Evolutionary conservation across 202 grass and related monocot species (phyloP), one percentile per base, ranked within the genome.

Genomic region (Eragrostis tef): DNA sequence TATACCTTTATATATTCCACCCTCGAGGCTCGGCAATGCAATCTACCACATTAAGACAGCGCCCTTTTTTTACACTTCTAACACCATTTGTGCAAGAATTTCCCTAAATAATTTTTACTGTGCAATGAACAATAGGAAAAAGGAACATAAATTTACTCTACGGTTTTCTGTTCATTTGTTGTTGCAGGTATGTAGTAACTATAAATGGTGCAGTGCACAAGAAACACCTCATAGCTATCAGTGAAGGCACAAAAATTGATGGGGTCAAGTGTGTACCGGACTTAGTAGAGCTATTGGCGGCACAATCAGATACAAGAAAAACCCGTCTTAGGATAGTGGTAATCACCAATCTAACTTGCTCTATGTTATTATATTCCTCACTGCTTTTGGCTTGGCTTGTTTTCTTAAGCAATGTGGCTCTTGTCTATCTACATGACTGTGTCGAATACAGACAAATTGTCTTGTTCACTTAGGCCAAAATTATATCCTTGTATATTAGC

Each of bases 151-250:
- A 66, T 71, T 62, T 81, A 82, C 24, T 50, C 64, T 3, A 27
- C 67, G 20, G 68, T 19, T 64, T n/a, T 80, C 4, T 73, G 20
- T 34, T 75, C 83, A 31, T 84, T 49, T 2, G 8, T 44, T 77
- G 11, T 77, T 89, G 80, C 89, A 98, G 96, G 88, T 98, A 98
- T 89, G 88, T 98, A 51, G 92, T 86, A 81, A 91, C 90, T 45
- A 87, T 95, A 83, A 73, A 91, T 87, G 96, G 88, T 73, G 72
- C 64, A 17, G 83, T 95, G 58, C 76, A 93, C 88, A 93, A 86
- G 80, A 89, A 90, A 78, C 85, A 95, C 82, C 88, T 98, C 11
- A 74, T 90, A 85, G 80, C 90, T 83, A 85, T 98, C 71, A 95
- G 96, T 26, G 88, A 93, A 82, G 92, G 92, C 71, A 91, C 92